Conservation (phyloP, 2,329 filamentous ascomycete species). For the Fusarium sacchari region DNA sequence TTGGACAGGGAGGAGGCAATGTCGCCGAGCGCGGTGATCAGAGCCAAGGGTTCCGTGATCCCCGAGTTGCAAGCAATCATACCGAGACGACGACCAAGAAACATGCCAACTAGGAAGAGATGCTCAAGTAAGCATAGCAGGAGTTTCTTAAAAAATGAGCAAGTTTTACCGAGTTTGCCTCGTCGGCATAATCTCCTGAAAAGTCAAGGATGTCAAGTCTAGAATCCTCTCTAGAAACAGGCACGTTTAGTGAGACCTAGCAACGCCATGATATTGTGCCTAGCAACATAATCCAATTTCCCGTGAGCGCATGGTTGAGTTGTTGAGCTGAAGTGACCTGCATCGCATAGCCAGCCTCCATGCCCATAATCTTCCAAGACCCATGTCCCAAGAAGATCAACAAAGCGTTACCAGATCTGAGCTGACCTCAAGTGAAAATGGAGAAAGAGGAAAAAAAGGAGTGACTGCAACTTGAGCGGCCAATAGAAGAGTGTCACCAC, state of each 20-base stretch:
- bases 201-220: background rate
- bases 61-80: constrained; percentile 28
- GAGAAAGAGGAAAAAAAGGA: background rate
- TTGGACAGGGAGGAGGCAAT: constrained; percentile 21
- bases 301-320: constrained; percentile 11
- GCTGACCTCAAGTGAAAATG: background rate
- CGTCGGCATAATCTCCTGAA: background rate
- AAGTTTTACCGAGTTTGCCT: background rate
- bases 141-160: constrained; percentile 12
- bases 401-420: background rate
- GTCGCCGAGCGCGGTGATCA: constrained; percentile 12
- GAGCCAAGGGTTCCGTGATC: constrained; percentile 18
- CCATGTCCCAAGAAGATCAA: background rate
- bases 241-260: background rate
- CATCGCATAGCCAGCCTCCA: background rate
- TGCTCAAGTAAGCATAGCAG: constrained; percentile 10
- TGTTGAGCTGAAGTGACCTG: constrained; percentile 17
- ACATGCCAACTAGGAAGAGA: background rate
- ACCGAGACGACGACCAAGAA: constrained; percentile 26
- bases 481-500: background rate
- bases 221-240: background rate
- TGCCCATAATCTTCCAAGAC: background rate
- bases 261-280: background rate
- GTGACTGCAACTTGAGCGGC: background rate
- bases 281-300: constrained; percentile 24